Base-by-base conservation (phyloP, 129 eudicot species). In the Flaveria linearis region DNA sequence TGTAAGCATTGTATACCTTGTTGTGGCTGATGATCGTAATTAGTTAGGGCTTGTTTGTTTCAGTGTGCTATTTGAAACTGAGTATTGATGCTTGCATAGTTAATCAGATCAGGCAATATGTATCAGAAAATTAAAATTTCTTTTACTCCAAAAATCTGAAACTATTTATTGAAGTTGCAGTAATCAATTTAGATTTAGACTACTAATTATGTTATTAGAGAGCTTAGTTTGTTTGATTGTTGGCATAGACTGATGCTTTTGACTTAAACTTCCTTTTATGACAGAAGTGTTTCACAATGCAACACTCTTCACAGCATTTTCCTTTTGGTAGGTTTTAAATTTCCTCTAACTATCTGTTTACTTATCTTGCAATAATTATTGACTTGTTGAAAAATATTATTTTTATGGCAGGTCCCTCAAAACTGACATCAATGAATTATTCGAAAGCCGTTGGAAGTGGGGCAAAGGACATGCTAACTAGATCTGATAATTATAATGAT, bases 391-490 rank as follows among this genome's bases (percentile, higher is more conserved):
- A 60, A 70, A n/a, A 9, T 9, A 2, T 15, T 66, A 18, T 45
- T 23, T 36, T 53, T 67, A 26, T 66, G 23, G 69, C 58, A 88
- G 92, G 88, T 75, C 79, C 87, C 64, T 53, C 73, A 33, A 84
- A 75, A 72, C 39, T 76, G 57, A 64, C 79, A 39, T 55, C 84
- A 23, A 79, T 78, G 73, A 77, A 81, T 56, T 82, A 75, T 22
- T 74, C 92, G 45, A 78, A 82, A 65, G 86, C 78, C 16, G 83
- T 84, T 76, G 87, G 89, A 51, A 80, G 73, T 47, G 82, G 84
- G 71, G 71, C 81, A 22, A 67, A 82, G 81, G 80, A 67, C 60
- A 20, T 70, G 36, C 80, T 78, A 66, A 52, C 82, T 10, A 80
- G 82, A 76, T 69, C 93, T 56, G 85, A 78, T 75, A 71, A 85